Percentiles rank a stretch among this genome's conserved stretches.
Conservation (phyloP, 2,329 filamentous ascomycete species). For the Colletotrichum eleusines region DNA sequence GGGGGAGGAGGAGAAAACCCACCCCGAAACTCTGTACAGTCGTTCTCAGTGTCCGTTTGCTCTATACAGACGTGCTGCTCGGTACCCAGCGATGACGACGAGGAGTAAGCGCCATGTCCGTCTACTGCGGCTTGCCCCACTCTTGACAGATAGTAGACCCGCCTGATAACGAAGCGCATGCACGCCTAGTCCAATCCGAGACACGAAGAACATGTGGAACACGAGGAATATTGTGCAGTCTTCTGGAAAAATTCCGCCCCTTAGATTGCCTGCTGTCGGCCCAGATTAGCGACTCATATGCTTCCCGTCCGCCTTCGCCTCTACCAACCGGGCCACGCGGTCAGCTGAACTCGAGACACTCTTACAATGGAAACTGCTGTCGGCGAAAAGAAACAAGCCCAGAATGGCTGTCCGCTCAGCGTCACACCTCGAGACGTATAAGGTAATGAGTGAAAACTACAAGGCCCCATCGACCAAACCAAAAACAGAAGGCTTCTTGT, state of each 20-base stretch:
- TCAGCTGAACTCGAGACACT: conserved; percentile 28
- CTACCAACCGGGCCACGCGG: conserved; percentile 25
- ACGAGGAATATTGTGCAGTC: conserved; percentile 14
- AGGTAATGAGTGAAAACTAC: no score
- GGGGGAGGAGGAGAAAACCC: no score
- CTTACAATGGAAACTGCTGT: conserved; percentile 30
- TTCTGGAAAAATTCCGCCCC: conserved; percentile 40
- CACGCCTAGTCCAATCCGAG: conserved; percentile 33
- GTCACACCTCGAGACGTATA: conserved; percentile 16
- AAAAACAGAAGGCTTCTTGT: conserved; percentile 18
- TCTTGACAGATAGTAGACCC: conserved; percentile 17
- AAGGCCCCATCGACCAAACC: conserved; percentile 1
- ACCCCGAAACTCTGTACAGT: not conserved
- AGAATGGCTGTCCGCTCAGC: conserved; percentile 23
- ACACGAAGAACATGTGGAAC: conserved; percentile 36
- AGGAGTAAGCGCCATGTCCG: not conserved
- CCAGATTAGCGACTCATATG: conserved; percentile 39
- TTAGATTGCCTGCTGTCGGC: conserved; percentile 34
- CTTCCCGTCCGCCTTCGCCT: conserved; percentile 27
- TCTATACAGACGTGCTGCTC: not conserved
- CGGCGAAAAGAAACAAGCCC: conserved; percentile 30
- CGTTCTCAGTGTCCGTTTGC: not conserved
- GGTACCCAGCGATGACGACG: not conserved
- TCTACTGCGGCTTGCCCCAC: conserved; percentile 16
- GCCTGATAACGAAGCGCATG: conserved; percentile 21